A percentile compares a stretch with the other conserved stretches of the same genome.
Evolutionary conservation across 2,329 filamentous ascomycete species (phyloP).

Genomic region (Geosmithia morbida): DNA sequence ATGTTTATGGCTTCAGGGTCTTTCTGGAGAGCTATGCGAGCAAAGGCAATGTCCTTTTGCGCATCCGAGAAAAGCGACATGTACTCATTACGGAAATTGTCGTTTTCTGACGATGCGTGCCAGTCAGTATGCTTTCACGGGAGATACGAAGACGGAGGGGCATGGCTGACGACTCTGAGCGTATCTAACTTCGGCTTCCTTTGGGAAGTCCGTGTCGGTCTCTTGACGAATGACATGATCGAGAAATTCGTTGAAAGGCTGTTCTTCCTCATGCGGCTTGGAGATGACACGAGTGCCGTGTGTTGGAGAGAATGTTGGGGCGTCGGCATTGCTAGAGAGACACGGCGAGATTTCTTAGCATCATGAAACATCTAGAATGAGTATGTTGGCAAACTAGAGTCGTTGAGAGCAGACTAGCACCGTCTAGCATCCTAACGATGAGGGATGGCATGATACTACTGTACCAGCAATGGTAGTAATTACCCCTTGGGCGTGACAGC

Average conservation of each 20-base stretch:
- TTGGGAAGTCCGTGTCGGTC: conserved; percentile 15
- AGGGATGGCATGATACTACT: neutral
- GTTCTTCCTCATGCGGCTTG: conserved; percentile 55
- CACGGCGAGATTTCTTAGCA: neutral
- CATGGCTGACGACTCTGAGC: conserved; percentile 56
- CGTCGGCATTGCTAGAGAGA: conserved; percentile 19
- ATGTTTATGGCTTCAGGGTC: conserved; percentile 65
- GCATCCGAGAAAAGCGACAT: conserved; percentile 45
- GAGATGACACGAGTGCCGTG: conserved; percentile 37
- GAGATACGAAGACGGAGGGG: neutral
- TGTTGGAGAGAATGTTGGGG: conserved; percentile 13
- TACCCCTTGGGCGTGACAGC: conserved; percentile 63
- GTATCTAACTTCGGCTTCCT: conserved; percentile 42
- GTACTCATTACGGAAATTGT: conserved; percentile 68
- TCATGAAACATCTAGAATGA: neutral
- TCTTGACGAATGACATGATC: conserved; percentile 46
- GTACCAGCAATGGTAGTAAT: neutral
- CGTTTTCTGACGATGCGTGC: conserved; percentile 46
- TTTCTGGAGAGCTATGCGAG: conserved; percentile 52
- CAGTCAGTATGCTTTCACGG: neutral
- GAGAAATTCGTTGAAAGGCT: conserved; percentile 49
- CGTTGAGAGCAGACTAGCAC: neutral
- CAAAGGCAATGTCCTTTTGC: conserved; percentile 52
- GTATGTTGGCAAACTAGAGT: neutral
- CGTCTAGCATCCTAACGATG: neutral